A percentile compares a stretch with the other conserved stretches of the same genome.
These are phyloP conservation scores for Candida sp. DNA, from an alignment of 1,139 yeast species.

Conservation along the genomic window DNA sequence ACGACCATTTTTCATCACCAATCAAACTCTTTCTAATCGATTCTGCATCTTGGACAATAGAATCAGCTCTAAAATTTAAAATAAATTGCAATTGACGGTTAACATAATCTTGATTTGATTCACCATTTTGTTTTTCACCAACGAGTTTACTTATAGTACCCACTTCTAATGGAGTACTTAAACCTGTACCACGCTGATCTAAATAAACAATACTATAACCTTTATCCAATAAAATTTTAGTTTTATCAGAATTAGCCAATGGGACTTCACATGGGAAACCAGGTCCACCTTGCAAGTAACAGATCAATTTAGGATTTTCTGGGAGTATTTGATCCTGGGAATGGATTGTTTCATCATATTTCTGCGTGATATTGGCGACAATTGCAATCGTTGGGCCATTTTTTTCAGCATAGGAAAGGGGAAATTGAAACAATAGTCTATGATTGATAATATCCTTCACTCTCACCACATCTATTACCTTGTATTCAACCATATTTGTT, in stretches of 20 bases:
- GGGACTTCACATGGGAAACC: constrained; percentile 49
- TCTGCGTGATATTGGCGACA: constrained; percentile 34
- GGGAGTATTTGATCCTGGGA: constrained; percentile 16
- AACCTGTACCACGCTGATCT: constrained; percentile 62
- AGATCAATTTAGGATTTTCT: constrained; percentile 26
- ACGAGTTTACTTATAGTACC: constrained; percentile 17
- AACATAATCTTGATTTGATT: constrained; percentile 13
- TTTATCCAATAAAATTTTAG: constrained; percentile 34
- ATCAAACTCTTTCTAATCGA: constrained; percentile 33
- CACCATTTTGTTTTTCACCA: constrained; percentile 8
- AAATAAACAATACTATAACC: constrained; percentile 47
- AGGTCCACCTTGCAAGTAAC: constrained; percentile 59
- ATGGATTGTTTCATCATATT: constrained; percentile 18
- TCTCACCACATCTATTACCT: constrained; percentile 25
- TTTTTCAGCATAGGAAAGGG: constrained; percentile 20
- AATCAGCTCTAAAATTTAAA: constrained; percentile 48
- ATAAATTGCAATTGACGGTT: constrained; percentile 33
- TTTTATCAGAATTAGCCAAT: constrained; percentile 26
- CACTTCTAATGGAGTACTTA: constrained; percentile 43
- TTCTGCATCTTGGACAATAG: constrained; percentile 51
- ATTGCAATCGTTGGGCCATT: constrained; percentile 19
- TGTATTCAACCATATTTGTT: constrained; percentile 3
- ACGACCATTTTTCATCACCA: constrained; percentile 41
- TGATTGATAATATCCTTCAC: constrained; percentile 25
- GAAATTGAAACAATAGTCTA: constrained; percentile 22